phyloP scores from a whole-genome alignment of 1,284 basidiomycete species.

The Sutorius eximius region DNA sequence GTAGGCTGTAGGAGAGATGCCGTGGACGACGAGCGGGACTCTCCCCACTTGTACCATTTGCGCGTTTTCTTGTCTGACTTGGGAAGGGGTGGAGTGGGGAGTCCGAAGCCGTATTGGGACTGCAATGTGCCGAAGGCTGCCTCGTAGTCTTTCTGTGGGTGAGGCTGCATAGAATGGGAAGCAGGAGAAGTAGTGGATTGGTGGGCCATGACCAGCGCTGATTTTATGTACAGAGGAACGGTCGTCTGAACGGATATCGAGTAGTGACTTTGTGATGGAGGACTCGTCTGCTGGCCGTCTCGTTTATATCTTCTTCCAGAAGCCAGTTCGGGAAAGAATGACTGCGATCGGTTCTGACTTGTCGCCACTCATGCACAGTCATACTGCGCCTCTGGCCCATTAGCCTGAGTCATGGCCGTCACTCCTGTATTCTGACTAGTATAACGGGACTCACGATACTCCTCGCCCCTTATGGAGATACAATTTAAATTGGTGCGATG shows the following conservation, averaged over 20 bases:
- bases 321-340: background rate
- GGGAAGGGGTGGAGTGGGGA: constrained; percentile 1
- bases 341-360: background rate
- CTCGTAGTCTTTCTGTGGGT: constrained; percentile 24
- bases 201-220: background rate
- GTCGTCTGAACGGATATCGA: background rate
- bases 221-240: background rate
- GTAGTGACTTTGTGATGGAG: background rate
- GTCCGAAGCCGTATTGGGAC: constrained; percentile 23
- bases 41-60: constrained; percentile 23
- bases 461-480: background rate
- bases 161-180: background rate
- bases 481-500: too few species aligned
- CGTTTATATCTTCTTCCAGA: constrained; percentile 2
- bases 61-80: background rate
- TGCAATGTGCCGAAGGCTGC: constrained; percentile 28
- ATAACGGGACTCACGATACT: too few species aligned
- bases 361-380: background rate
- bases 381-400: background rate
- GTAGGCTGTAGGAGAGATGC: constrained; percentile 11
- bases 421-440: background rate
- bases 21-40: constrained; percentile 16
- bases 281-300: too few species aligned
- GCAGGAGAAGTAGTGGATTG: background rate
- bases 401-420: constrained; percentile 1